phyloP scores from a whole-genome alignment of 2,329 filamentous ascomycete species.

The Beauveria rudraprayagi region DNA sequence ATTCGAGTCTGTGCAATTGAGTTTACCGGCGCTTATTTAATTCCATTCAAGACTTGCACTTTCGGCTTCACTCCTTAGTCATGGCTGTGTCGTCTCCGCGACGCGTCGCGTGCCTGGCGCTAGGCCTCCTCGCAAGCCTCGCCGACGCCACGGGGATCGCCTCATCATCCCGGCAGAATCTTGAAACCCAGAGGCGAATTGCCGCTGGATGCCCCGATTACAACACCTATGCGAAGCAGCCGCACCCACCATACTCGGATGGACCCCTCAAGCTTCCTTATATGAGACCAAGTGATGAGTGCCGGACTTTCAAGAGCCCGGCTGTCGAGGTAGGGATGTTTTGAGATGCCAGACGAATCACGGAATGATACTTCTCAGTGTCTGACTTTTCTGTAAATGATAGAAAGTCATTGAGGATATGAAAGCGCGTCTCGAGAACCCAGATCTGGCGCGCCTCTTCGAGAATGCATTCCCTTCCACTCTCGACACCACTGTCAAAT shows the following conservation, averaged over 20 bases:
- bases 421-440: constrained; percentile 33
- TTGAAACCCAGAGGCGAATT: constrained; percentile 12
- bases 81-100: not conserved
- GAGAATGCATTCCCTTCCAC: constrained; percentile 81
- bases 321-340: constrained; percentile 18
- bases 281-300: constrained; percentile 20
- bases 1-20: not conserved
- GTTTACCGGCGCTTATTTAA: not conserved
- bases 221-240: constrained; percentile 15
- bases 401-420: constrained; percentile 26
- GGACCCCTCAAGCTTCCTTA: constrained; percentile 18
- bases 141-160: not conserved
- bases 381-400: not conserved
- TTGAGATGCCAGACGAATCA: not conserved
- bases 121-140: not conserved
- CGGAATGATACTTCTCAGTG: not conserved
- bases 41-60: too few relatives aligned
- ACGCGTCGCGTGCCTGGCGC: not conserved
- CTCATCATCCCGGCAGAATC: constrained; percentile 11
- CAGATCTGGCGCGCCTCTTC: constrained; percentile 70
- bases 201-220: constrained; percentile 20
- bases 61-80: not conserved
- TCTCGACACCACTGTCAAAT: constrained; percentile 72
- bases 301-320: constrained; percentile 21
- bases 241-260: constrained; percentile 17